Evolutionary conservation across 2,329 filamentous ascomycete genomes (phyloP).

Genomic region (Pseudogymnoascus verrucosus): DNA sequence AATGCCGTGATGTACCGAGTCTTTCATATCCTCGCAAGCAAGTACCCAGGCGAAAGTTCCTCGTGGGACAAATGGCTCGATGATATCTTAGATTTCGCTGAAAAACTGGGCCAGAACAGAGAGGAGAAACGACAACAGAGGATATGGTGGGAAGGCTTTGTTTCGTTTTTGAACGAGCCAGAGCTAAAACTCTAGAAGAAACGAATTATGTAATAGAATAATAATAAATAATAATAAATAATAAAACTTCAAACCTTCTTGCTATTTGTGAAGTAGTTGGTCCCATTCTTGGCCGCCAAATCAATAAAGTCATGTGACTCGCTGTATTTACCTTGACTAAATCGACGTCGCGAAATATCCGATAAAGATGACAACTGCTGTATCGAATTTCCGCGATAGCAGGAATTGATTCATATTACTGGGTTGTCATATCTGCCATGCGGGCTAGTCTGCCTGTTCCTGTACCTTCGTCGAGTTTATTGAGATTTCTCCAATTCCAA

Average conservation of each 20-base stretch:
- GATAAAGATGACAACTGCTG: not conserved
- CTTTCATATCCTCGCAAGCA: not conserved
- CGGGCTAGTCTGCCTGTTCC: slow-evolving; percentile 23
- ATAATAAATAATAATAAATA: not conserved
- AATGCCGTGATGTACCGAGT: not conserved
- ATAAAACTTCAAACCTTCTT: not conserved
- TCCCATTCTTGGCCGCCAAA: not conserved
- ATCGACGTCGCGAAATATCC: not conserved
- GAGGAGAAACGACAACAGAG: slow-evolving; percentile 1
- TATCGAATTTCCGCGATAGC: not conserved
- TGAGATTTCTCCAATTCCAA: slow-evolving; percentile 67
- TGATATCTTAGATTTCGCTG: slow-evolving; percentile 2
- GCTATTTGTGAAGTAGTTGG: not conserved
- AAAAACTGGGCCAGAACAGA: not conserved
- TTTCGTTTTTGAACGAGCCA: not conserved
- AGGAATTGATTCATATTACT: slow-evolving; percentile 3
- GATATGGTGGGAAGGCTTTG: not conserved
- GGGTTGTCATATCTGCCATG: slow-evolving; percentile 18
- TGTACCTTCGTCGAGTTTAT: slow-evolving; percentile 47
- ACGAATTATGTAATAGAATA: not conserved
- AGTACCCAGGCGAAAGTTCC: not conserved
- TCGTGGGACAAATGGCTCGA: not conserved
- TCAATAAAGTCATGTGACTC: not conserved
- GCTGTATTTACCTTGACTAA: not conserved
- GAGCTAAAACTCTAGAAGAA: not conserved